phyloP scores from a whole-genome alignment of 148 eudicot species.

The Rhododendron mucronatum region DNA sequence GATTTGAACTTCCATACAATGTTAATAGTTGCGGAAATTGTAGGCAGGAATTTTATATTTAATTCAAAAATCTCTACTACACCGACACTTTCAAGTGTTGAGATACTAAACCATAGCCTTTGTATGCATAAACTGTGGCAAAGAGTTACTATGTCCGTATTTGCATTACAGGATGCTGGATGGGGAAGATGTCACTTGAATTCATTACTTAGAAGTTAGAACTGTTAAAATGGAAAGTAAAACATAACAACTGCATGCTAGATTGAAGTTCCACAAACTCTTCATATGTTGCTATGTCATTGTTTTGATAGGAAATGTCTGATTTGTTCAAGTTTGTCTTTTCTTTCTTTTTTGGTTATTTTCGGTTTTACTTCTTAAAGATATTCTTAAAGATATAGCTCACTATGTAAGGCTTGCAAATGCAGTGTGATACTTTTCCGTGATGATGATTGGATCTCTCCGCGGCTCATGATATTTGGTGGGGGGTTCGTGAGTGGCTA shows the following conservation, averaged over 20 bases:
- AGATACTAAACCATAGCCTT: not conserved
- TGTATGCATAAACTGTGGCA: not conserved
- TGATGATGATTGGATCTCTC: not conserved
- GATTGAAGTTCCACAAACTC: not conserved
- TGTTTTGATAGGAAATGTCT: not conserved
- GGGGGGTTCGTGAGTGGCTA: slow-evolving; percentile 18
- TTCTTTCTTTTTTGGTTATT: not conserved
- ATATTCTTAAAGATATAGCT: not conserved
- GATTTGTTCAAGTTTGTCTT: not conserved
- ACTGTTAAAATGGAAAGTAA: not conserved
- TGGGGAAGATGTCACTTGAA: not conserved
- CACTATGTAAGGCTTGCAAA: not conserved
- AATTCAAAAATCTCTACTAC: not conserved
- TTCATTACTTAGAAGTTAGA: not conserved
- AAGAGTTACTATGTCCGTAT: not conserved
- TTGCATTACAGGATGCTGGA: not conserved
- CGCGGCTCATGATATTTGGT: not conserved
- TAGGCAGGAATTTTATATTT: not conserved
- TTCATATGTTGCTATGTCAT: not conserved
- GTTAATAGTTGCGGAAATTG: not conserved
- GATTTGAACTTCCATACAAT: not conserved
- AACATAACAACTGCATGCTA: not conserved
- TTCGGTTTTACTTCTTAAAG: not conserved
- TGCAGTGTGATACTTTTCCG: slow-evolving; percentile 8
- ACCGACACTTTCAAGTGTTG: not conserved